A percentile compares a stretch with the other conserved stretches of the same genome.
Evolutionary conservation across 148 eudicot genomes (phyloP).

Genomic region (Cornus suecica): DNA sequence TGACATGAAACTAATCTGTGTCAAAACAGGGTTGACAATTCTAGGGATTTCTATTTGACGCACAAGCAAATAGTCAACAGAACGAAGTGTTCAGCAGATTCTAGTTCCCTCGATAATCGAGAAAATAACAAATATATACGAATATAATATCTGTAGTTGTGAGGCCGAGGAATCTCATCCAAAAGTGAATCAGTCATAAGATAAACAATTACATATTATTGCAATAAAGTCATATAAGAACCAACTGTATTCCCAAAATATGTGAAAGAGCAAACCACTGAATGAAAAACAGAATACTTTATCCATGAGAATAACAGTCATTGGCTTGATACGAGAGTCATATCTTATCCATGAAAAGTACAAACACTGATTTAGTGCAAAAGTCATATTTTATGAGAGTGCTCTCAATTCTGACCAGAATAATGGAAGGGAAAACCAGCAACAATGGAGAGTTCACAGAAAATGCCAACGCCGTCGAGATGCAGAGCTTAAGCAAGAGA

Average conservation of each 20-base stretch:
- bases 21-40: neutral
- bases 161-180: neutral
- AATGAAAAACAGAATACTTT: neutral
- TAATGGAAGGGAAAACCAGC: slow-evolving; percentile 17
- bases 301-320: slow-evolving; percentile 11
- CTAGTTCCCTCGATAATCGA: neutral
- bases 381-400: slow-evolving; percentile 15
- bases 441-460: slow-evolving; percentile 14
- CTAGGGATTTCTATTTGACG: neutral
- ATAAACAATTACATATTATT: neutral
- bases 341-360: slow-evolving; percentile 15
- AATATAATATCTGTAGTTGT: neutral
- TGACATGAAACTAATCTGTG: neutral
- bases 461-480: neutral
- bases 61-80: neutral
- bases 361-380: slow-evolving; percentile 13
- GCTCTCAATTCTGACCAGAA: slow-evolving; percentile 19
- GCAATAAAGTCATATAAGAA: neutral
- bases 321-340: slow-evolving; percentile 10
- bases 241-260: neutral
- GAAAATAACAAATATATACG: neutral
- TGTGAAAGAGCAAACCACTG: neutral
- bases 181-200: neutral
- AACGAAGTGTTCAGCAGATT: neutral
- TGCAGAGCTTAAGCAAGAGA: slow-evolving; percentile 41